Base-by-base conservation (phyloP, 2,329 filamentous ascomycete species). In the Tolypocladium endophyticum region DNA sequence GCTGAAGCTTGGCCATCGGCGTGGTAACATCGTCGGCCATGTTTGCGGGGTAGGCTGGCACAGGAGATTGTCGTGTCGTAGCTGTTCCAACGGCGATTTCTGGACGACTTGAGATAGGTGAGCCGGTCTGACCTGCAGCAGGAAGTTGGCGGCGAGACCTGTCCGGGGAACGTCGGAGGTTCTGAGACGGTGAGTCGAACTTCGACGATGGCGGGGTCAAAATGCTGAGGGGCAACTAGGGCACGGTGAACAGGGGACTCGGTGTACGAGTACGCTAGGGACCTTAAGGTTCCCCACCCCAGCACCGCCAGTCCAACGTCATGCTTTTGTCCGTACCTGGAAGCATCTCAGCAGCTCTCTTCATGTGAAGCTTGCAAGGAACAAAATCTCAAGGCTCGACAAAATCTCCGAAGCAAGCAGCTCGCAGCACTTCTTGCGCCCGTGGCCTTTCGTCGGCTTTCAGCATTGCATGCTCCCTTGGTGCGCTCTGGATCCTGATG, bases 1-100 rank as follows among this genome's bases (percentile, higher is more conserved):
- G 79, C 72, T 83, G 76, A 56, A 86, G 77, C 76, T 85, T 85
- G 55, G 81, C 79, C 43, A 77, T 75, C 57, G 71, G 73, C 64
- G 81, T 79, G 35, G 73, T 70, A 41, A 80, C 70, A 62, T 74
- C 72, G 67, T 81, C 78, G 61, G 79, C 74, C 79, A 81, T 81
- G 55, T 2, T 41, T 28, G 38, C 38, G 55, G 35, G 50, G 16
- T 33, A 28, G 28, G n/a, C n/a, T n/a, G n/a, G 47, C 25, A 9
- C 1, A 4, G 25, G n/a, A 28, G 7, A 25, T 18, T 8, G 38
- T 39, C n/a, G 36, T 30, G 38, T 16, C 20, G 18, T 9, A 16
- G 38, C 36, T 23, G 23, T 33, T n/a, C 50, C 33, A 23, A 9
- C 20, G 18, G 11, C n/a, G 8, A 7, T 4, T 23, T 5, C 50